Evolutionary conservation across 1,284 basidiomycete species (phyloP).

Genomic region (Ceratobasidium sp.): DNA sequence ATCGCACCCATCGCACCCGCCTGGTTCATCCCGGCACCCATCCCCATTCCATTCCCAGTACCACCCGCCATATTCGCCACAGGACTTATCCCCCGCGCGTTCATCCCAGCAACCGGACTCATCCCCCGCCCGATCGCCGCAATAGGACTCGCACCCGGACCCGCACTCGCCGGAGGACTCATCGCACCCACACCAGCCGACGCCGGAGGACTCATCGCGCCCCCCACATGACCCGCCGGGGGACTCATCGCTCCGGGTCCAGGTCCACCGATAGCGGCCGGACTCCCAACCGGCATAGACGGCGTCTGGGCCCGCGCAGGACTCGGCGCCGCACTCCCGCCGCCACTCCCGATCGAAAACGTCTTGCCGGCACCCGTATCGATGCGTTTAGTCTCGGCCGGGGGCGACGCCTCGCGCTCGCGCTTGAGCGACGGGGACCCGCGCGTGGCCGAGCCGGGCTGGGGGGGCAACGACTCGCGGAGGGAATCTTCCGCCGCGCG

Average conservation of each 20-base stretch:
- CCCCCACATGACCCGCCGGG: neutral
- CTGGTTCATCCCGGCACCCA: neutral
- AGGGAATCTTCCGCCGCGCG: constrained; percentile 36
- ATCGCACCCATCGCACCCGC: neutral
- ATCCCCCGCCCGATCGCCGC: constrained; percentile 20
- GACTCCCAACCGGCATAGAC: constrained; percentile 15
- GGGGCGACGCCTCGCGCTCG: constrained; percentile 28
- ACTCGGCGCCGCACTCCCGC: constrained; percentile 23
- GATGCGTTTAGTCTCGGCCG: constrained; percentile 27
- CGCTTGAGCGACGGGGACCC: constrained; percentile 42
- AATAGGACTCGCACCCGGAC: constrained; percentile 28
- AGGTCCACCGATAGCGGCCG: neutral
- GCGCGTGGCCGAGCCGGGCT: constrained; percentile 2
- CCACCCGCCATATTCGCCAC: constrained; percentile 27
- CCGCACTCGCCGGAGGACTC: constrained; percentile 3
- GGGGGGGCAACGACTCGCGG: constrained; percentile 13
- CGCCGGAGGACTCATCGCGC: constrained; percentile 17
- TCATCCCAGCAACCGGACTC: constrained; percentile 33
- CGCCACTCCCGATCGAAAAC: constrained; percentile 37
- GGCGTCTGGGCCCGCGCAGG: constrained; percentile 34
- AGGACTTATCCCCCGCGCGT: constrained; percentile 33
- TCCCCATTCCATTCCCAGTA: neutral
- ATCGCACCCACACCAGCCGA: neutral
- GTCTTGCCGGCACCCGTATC: constrained; percentile 35
- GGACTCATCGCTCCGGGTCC: constrained; percentile 15